Percentiles rank a stretch among this genome's conserved stretches.
Evolutionary conservation across 2,329 filamentous ascomycete species (phyloP).

Genomic region (Juglanconis sp.): DNA sequence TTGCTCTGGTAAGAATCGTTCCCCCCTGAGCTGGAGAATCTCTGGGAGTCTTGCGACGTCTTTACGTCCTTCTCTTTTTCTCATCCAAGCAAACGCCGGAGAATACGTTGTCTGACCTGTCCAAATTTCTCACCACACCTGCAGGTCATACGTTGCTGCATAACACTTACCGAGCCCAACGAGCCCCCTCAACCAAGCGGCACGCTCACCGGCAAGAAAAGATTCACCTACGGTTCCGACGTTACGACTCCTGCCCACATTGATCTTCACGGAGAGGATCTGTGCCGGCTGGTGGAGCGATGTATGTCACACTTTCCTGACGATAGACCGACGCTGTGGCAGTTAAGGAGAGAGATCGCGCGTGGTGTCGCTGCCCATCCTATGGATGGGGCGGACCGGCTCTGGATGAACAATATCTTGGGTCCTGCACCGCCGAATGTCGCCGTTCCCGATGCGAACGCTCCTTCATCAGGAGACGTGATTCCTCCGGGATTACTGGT

Average conservation of each 20-base stretch:
- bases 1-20: neutral
- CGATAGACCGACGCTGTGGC: neutral
- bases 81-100: no score
- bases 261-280: neutral
- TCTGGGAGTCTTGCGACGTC: neutral
- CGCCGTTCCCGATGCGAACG: no score
- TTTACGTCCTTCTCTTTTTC: no score
- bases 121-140: neutral
- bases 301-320: neutral
- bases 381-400: neutral
- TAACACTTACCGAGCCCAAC: neutral
- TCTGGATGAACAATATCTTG: neutral
- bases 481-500: no score
- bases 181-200: neutral
- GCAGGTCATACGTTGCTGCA: neutral
- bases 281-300: neutral
- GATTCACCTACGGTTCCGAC: neutral
- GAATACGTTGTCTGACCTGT: neutral
- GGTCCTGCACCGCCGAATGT: no score
- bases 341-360: neutral
- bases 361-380: neutral
- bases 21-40: neutral
- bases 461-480: no score
- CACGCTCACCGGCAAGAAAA: no score
- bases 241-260: neutral